These are phyloP conservation scores for Cyclanthera cordifolia DNA, from an alignment of 306 rosid genomes.

Conservation along the genomic window DNA sequence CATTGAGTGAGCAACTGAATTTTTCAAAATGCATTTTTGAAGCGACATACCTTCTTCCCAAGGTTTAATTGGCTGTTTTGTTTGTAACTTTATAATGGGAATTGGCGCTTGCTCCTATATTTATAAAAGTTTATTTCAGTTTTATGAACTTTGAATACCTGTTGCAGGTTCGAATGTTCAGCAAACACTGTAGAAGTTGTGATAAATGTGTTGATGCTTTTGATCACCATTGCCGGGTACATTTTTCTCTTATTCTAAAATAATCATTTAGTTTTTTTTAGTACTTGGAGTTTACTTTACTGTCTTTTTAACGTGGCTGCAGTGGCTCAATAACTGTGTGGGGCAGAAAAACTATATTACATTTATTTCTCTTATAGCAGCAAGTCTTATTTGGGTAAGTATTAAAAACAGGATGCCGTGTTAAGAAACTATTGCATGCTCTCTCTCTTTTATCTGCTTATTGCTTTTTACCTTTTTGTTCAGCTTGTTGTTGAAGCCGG, in stretches of 20 bases:
- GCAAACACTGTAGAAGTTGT: slow-evolving; percentile 97
- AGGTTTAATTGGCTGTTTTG: background rate
- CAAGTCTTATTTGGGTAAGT: slow-evolving; percentile 82
- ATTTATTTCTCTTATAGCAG: slow-evolving; percentile 87
- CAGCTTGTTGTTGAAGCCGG: slow-evolving; percentile 93
- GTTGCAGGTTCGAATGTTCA: slow-evolving; percentile 84
- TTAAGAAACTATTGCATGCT: background rate
- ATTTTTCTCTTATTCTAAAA: background rate
- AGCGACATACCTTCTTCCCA: background rate
- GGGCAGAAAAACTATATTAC: slow-evolving; percentile 80
- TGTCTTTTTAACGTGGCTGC: slow-evolving; percentile 41
- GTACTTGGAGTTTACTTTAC: slow-evolving; percentile 17
- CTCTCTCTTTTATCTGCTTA: background rate
- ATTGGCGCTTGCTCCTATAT: background rate
- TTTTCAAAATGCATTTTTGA: background rate
- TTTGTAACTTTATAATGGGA: background rate
- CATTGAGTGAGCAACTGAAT: slow-evolving; percentile 6
- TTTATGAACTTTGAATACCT: slow-evolving; percentile 4
- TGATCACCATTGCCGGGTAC: slow-evolving; percentile 98
- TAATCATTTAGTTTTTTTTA: slow-evolving; percentile 11
- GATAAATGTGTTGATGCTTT: slow-evolving; percentile 96
- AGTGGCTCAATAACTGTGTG: slow-evolving; percentile 99
- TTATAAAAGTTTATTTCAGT: background rate
- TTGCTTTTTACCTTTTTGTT: slow-evolving; percentile 11
- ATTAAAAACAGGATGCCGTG: slow-evolving; percentile 16